phyloP scores from a whole-genome alignment of 495 filamentous ascomycete genomes.

The Xylaria scruposa region DNA sequence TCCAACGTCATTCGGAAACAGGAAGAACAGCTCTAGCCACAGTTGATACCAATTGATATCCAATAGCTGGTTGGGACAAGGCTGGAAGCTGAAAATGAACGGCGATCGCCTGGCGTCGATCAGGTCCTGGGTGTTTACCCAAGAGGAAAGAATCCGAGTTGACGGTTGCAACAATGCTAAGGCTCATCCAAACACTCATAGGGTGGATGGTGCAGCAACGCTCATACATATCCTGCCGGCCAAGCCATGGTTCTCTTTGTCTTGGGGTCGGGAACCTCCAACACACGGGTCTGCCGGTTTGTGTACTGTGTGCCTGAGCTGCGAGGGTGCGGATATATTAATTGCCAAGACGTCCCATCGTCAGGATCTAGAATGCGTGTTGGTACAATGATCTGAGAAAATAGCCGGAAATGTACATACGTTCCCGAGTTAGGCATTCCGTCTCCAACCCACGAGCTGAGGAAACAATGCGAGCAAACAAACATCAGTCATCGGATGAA shows the following conservation, averaged over 20 bases:
- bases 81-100: constrained; percentile 29
- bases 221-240: constrained; percentile 20
- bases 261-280: constrained; percentile 29
- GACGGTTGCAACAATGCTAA: background rate
- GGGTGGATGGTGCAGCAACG: background rate
- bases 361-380: constrained; percentile 33
- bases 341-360: constrained; percentile 33
- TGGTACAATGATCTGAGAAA: constrained; percentile 26
- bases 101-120: constrained; percentile 30
- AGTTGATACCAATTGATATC: background rate
- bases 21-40: constrained; percentile 2
- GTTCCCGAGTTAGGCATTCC: constrained; percentile 28
- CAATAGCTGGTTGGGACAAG: constrained; percentile 16
- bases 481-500: constrained; percentile 12
- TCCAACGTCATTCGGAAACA: background rate
- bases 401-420: constrained; percentile 40
- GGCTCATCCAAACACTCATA: constrained; percentile 1
- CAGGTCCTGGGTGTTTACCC: constrained; percentile 20
- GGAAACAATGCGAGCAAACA: constrained; percentile 21
- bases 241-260: constrained; percentile 30
- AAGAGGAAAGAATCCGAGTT: constrained; percentile 10
- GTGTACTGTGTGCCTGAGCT: constrained; percentile 26
- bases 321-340: constrained; percentile 33
- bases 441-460: constrained; percentile 24
- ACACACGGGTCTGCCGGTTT: constrained; percentile 13